Evolutionary conservation across 2,329 filamentous ascomycete genomes (phyloP).

Genomic region (Diaporthe helianthi): DNA sequence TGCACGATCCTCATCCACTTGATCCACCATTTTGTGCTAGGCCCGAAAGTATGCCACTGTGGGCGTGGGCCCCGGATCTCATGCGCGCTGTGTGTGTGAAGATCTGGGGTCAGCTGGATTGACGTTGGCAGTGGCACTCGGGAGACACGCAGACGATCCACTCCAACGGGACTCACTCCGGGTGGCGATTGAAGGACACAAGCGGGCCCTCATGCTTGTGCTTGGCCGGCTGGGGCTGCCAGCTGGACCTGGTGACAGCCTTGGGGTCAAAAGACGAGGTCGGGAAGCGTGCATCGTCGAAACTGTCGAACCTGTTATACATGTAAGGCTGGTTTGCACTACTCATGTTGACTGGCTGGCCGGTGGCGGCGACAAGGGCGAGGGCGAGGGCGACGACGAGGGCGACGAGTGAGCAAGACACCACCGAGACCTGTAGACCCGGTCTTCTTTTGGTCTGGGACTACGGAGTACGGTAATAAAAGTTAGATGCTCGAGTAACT

Average conservation of each 20-base stretch:
- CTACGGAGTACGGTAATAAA: not conserved
- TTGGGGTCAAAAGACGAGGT: slow-evolving; percentile 81
- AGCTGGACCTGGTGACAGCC: slow-evolving; percentile 81
- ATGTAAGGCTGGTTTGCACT: slow-evolving; percentile 67
- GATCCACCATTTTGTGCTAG: slow-evolving; percentile 73
- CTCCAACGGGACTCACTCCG: slow-evolving; percentile 67
- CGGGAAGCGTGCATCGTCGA: slow-evolving; percentile 57
- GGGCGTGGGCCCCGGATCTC: slow-evolving; percentile 68
- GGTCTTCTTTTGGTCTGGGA: not conserved
- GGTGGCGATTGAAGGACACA: slow-evolving; percentile 83
- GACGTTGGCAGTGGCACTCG: too few species aligned
- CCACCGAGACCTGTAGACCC: not conserved
- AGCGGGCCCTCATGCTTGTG: slow-evolving; percentile 77
- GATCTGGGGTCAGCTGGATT: slow-evolving; percentile 26
- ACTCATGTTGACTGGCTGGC: slow-evolving; percentile 38
- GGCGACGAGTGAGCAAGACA: not conserved
- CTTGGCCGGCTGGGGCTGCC: slow-evolving; percentile 66
- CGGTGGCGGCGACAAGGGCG: not conserved
- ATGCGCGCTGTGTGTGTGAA: slow-evolving; percentile 57
- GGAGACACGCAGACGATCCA: not conserved
- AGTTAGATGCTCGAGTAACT: slow-evolving; percentile 2
- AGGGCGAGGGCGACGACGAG: not conserved
- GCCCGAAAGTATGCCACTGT: slow-evolving; percentile 71
- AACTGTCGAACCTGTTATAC: slow-evolving; percentile 63
- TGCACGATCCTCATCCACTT: slow-evolving; percentile 73